Conservation (phyloP, 164 flowering plant genomes). For the Piper betle region DNA sequence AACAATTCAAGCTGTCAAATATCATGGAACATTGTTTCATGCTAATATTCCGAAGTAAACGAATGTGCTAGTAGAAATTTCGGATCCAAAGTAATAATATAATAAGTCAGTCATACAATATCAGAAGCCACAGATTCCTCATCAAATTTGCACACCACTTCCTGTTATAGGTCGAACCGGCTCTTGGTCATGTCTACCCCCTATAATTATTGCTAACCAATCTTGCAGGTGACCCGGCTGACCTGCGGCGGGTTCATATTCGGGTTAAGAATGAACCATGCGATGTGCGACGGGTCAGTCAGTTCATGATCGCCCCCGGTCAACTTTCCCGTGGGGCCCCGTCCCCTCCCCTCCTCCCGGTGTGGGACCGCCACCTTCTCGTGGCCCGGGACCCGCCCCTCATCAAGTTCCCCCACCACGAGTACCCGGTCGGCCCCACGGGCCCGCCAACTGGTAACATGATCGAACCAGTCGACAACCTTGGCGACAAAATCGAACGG, state of each 20-base stretch:
- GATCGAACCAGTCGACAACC: not conserved
- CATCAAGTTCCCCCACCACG: slow-evolving; percentile 11
- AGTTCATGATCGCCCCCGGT: slow-evolving; percentile 16
- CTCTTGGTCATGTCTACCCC: too few species aligned
- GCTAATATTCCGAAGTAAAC: too few species aligned
- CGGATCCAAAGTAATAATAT: too few species aligned
- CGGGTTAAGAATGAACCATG: slow-evolving; percentile 22
- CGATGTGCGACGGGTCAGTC: slow-evolving; percentile 22
- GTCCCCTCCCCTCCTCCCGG: slow-evolving; percentile 22
- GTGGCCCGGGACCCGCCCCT: slow-evolving; percentile 18
- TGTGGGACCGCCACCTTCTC: slow-evolving; percentile 17
- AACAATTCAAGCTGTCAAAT: too few species aligned
- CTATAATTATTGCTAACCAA: too few species aligned
- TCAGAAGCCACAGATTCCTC: too few species aligned
- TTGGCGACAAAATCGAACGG: slow-evolving; percentile 9
- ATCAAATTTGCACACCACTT: too few species aligned
- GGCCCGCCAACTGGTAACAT: not conserved
- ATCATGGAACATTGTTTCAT: too few species aligned
- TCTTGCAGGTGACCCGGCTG: slow-evolving; percentile 35
- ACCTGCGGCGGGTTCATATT: slow-evolving; percentile 30
- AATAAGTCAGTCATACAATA: too few species aligned
- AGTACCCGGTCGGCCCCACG: slow-evolving; percentile 3
- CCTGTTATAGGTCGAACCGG: too few species aligned
- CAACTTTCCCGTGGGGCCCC: slow-evolving; percentile 18
- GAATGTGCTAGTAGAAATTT: too few species aligned